Base-by-base conservation (phyloP, 1,284 basidiomycete species). In the Stygiomarasmius scandens region DNA sequence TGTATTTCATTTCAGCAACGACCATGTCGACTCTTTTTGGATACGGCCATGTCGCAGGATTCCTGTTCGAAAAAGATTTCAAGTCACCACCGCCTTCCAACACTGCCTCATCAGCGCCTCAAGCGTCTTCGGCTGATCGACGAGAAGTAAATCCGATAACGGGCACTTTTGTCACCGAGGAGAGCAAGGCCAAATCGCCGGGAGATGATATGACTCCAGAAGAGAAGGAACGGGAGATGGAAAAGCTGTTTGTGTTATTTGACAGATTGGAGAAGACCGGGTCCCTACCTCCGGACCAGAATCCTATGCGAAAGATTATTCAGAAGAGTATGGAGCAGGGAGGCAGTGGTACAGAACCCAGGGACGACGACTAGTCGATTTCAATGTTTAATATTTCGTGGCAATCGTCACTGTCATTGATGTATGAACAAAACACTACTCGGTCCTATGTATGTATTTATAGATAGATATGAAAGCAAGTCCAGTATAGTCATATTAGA, bases 191-290 rank as follows among this genome's bases (percentile, higher is more conserved):
- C n/a, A 56, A 66, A 41, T 41, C 38, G 36, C 66, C 68, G 60
- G 55, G 69, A 41, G 45, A 71, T 23, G 82, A 87, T 44, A 95
- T 97, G 93, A 89, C 91, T 0, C 88, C 95, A 22, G 94, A 95
- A 68, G 94, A 97, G 77, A 95, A 95, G 70, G 92, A 96, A 68
- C 76, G 76, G 11, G 95, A 98, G 74, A 90, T 94, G 47, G 95
- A 96, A 74, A 89, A 87, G 67, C 76, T 98, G 46, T 93, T 96
- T 68, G 86, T 89, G 20, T 77, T 97, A n/a, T 97, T 98, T 68
- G 92, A 96, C 61, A 77, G 94, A 51, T 77, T 97, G 64, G 91
- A 95, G 69, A 84, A 79, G 70, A 88, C 77, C 41, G 90, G 90
- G 12, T 81, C 84, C 50, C 68, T 92, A 52, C 76, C 82, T 19